Conservation (phyloP, 768 basidiomycete genomes). For the Leccinum sublutescens region DNA sequence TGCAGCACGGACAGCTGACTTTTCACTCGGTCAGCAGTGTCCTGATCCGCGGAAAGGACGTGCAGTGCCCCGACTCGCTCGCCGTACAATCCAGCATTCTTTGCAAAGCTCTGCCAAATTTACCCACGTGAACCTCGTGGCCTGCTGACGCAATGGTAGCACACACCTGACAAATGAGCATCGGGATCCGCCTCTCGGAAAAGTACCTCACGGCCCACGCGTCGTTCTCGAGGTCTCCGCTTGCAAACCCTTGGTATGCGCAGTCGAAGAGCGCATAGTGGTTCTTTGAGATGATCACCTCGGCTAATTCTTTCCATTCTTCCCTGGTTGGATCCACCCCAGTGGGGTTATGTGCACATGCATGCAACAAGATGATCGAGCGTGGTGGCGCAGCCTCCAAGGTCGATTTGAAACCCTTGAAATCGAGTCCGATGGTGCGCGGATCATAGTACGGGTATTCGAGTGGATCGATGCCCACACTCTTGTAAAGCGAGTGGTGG, state of each 20-base stretch:
- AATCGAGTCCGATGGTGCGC: conserved; percentile 84
- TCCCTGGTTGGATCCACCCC: conserved; percentile 90
- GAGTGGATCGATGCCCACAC: conserved; percentile 83
- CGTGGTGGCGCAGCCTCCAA: conserved; percentile 65
- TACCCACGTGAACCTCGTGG: conserved; percentile 9
- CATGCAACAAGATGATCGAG: conserved; percentile 89
- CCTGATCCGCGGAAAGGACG: conserved; percentile 61
- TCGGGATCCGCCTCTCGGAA: conserved; percentile 65
- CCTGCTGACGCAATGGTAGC: background rate
- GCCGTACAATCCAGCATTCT: conserved; percentile 94
- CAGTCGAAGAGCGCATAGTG: conserved; percentile 95
- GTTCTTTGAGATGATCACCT: conserved; percentile 63
- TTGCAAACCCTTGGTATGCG: conserved; percentile 97
- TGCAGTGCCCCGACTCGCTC: conserved; percentile 96
- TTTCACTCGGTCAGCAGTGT: conserved; percentile 69
- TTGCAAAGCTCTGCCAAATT: conserved; percentile 81
- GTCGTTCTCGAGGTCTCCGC: conserved; percentile 87
- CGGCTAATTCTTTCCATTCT: conserved; percentile 81
- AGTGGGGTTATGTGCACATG: conserved; percentile 96
- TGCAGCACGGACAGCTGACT: conserved; percentile 91
- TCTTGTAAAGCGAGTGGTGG: conserved; percentile 88
- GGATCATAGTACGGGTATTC: conserved; percentile 95
- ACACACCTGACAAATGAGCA: conserved; percentile 83
- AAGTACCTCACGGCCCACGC: conserved; percentile 92
- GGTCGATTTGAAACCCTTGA: conserved; percentile 58